Evolutionary conservation across 495 filamentous ascomycete genomes (phyloP).

Genomic region (Clavariopsis aquatica): DNA sequence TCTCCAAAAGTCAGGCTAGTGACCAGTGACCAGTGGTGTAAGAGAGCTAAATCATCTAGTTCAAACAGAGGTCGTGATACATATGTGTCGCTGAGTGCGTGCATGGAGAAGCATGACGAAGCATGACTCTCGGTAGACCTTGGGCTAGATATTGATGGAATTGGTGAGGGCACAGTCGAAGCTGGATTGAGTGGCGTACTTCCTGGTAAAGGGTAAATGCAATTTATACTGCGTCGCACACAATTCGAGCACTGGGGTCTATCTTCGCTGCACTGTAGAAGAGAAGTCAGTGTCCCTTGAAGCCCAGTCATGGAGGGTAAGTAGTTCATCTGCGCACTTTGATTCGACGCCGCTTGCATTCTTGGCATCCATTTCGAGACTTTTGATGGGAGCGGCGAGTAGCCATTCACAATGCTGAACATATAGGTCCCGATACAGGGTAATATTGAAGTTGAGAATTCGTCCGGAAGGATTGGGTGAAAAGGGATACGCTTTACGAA

Average conservation of each 20-base stretch:
- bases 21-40: not conserved
- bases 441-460: not conserved
- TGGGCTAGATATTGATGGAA: not conserved
- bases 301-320: not conserved
- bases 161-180: not conserved
- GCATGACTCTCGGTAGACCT: not conserved
- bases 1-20: not conserved
- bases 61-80: not conserved
- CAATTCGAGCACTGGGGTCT: not conserved
- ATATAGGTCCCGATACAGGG: not conserved
- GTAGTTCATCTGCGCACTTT: not conserved
- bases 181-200: not conserved
- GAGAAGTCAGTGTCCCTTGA: not conserved
- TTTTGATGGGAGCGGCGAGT: not conserved
- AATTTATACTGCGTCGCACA: not conserved
- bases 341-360: not conserved
- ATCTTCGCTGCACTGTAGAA: not conserved
- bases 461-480: not conserved
- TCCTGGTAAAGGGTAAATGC: not conserved
- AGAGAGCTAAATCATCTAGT: not conserved
- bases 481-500: not conserved
- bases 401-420: not conserved
- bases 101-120: not conserved
- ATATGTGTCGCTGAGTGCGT: not conserved
- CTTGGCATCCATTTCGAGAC: not conserved